Base-by-base conservation (phyloP, 139 green algal species). In the Nannochloris sp. region DNA sequence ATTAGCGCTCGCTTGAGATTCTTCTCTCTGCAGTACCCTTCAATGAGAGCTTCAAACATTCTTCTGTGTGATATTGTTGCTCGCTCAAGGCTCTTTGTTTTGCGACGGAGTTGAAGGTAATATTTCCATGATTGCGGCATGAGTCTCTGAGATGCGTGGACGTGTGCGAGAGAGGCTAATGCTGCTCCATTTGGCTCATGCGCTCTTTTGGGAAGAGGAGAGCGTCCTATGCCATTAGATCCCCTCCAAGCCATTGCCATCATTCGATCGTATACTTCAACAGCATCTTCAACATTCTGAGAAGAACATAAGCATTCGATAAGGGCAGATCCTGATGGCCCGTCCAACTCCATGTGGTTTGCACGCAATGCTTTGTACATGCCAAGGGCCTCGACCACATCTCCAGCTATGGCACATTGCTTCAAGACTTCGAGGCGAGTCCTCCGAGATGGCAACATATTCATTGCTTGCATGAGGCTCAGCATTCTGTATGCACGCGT, bases 1-100 rank as follows among this genome's bases (percentile, higher is more conserved):
- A 67, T 48, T 8, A 85, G 59, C 23, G 79, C 79, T 17, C 56
- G 49, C 12, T 71, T 68, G 5, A 75, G 58, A n/a, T 65, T 59
- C 46, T 59, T 37, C 25, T 29, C 48, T 28, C 73, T 20, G 48
- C 77, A 85, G 43, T 62, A 49, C 11, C 36, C 51, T 53, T 85
- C 79, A 14, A 85, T 80, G 5, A 79, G 56, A 12, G 44, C 26
- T 68, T 85, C 69, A 70, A 79, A 85, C 66, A 85, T 71, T n/a
- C 55, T 55, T 11, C 72, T 57, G 31, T 78, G 33, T 12, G 33
- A 55, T 4, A 76, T 20, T 3, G 63, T 56, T 30, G 71, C 43
- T 4, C 26, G 29, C 2, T 61, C 29, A 43, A 78, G 37, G 2
- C 55, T 69, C 16, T 40, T 40, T 45, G 11, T 16, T n/a, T 58